These are phyloP conservation scores for Fusarium sp. DNA, from an alignment of 2,329 filamentous ascomycete genomes.

Conservation along the genomic window DNA sequence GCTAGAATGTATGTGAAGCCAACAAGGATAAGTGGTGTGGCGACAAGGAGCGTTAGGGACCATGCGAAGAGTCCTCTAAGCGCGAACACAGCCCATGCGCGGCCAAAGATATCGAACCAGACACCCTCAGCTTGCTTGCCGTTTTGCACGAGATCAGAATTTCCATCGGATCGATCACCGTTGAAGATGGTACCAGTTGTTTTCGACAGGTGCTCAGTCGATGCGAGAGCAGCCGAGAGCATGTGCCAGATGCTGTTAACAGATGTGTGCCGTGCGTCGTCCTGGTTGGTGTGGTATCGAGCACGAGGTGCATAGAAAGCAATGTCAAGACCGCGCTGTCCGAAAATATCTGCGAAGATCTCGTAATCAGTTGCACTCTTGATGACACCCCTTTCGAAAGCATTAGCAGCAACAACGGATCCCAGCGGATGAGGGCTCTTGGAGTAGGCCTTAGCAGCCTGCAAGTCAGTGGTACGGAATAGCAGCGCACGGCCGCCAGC, in stretches of 20 bases:
- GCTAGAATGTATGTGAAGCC: constrained; percentile 76
- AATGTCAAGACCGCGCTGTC: constrained; percentile 89
- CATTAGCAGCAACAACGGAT: constrained; percentile 83
- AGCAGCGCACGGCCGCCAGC: constrained; percentile 89
- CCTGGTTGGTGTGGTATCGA: constrained; percentile 91
- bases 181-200: constrained; percentile 77
- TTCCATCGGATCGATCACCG: constrained; percentile 66
- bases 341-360: constrained; percentile 81
- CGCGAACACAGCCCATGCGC: constrained; percentile 80
- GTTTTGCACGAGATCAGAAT: constrained; percentile 73
- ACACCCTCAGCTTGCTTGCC: constrained; percentile 78
- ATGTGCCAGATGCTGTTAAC: constrained; percentile 87
- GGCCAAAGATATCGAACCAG: constrained; percentile 95
- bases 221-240: constrained; percentile 85
- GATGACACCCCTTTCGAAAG: constrained; percentile 83
- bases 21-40: constrained; percentile 80
- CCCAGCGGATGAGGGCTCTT: constrained; percentile 83
- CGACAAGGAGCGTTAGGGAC: constrained; percentile 85
- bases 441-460: constrained; percentile 85
- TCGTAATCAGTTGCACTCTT: constrained; percentile 91
- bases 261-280: constrained; percentile 85
- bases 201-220: constrained; percentile 77
- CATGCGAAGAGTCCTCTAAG: constrained; percentile 89
- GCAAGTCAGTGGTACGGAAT: constrained; percentile 88
- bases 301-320: constrained; percentile 90